A percentile compares a stretch with the other conserved stretches of the same genome.
These are phyloP conservation scores for Agaricus subrufescens DNA, from an alignment of 768 basidiomycete genomes.

Conservation along the genomic window DNA sequence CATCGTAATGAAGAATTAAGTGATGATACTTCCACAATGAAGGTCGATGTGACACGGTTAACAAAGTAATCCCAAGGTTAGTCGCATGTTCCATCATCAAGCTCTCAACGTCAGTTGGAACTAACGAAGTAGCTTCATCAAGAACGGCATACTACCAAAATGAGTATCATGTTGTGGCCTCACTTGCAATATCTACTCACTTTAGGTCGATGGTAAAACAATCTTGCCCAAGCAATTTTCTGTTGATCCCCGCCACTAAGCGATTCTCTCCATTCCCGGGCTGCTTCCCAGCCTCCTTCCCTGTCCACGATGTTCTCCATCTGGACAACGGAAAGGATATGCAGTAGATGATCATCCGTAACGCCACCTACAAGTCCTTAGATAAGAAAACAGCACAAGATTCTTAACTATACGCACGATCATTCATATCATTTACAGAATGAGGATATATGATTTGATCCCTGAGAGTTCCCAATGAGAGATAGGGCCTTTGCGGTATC, in stretches of 20 bases:
- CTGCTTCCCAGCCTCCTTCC: conserved; percentile 93
- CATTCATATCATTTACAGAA: conserved; percentile 72
- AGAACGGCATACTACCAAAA: conserved; percentile 80
- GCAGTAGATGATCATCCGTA: conserved; percentile 69
- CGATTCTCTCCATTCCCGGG: conserved; percentile 91
- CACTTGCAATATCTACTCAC: conserved; percentile 29
- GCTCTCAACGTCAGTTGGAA: conserved; percentile 89
- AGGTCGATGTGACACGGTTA: conserved; percentile 94
- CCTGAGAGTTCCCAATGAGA: conserved; percentile 88
- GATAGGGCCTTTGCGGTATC: conserved; percentile 94
- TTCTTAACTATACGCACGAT: conserved; percentile 42
- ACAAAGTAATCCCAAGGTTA: conserved; percentile 79
- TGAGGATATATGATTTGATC: conserved; percentile 98
- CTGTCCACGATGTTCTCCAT: conserved; percentile 85
- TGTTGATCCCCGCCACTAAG: conserved; percentile 96
- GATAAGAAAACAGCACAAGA: conserved; percentile 7
- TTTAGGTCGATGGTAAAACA: conserved; percentile 95
- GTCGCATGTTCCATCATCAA: conserved; percentile 94
- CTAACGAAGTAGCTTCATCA: conserved; percentile 94
- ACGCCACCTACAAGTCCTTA: conserved; percentile 45
- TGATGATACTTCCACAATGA: conserved; percentile 92
- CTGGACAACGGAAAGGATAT: conserved; percentile 72
- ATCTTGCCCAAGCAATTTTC: conserved; percentile 92
- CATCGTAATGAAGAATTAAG: conserved; percentile 87
- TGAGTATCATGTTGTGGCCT: not conserved